A percentile compares a stretch with the other conserved stretches of the same genome.
phyloP scores from a whole-genome alignment of 1,139 yeast genomes.

The Geotrichum cucujoidarum region DNA sequence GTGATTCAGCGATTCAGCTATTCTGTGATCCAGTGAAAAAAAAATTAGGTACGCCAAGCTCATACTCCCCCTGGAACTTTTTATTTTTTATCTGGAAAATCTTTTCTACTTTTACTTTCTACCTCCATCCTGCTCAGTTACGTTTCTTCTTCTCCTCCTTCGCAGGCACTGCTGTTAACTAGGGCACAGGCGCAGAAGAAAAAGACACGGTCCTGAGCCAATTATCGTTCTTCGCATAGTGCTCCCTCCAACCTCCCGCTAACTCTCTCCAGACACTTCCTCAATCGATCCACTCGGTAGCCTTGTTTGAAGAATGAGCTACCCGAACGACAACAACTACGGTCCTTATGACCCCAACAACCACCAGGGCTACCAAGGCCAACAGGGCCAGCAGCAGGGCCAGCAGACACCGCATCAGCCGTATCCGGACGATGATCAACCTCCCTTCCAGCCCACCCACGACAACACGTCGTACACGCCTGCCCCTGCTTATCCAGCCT shows the following conservation, averaged over 20 bases:
- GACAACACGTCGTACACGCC: not conserved
- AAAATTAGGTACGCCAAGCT: not conserved
- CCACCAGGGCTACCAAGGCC: not conserved
- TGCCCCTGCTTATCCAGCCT: not conserved
- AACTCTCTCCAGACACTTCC: no score
- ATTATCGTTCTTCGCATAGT: no score
- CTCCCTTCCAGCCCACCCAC: not conserved
- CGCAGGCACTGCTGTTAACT: no score
- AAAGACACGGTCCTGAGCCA: no score
- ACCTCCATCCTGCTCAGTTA: not conserved
- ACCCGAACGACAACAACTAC: constrained; percentile 7
- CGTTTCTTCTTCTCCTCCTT: not conserved
- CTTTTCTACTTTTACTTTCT: no score
- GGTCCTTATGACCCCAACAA: not conserved
- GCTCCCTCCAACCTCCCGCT: no score
- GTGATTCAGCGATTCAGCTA: no score
- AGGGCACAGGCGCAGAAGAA: no score
- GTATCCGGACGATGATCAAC: not conserved
- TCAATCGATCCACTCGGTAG: no score
- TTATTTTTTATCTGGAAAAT: no score
- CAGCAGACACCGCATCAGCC: constrained; percentile 1
- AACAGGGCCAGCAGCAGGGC: not conserved
- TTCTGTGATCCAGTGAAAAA: not conserved
- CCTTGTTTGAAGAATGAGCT: not conserved
- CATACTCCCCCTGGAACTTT: not conserved